These are phyloP conservation scores for Dioszegia aurantiaca DNA, from an alignment of 768 basidiomycete genomes.

Conservation along the genomic window DNA sequence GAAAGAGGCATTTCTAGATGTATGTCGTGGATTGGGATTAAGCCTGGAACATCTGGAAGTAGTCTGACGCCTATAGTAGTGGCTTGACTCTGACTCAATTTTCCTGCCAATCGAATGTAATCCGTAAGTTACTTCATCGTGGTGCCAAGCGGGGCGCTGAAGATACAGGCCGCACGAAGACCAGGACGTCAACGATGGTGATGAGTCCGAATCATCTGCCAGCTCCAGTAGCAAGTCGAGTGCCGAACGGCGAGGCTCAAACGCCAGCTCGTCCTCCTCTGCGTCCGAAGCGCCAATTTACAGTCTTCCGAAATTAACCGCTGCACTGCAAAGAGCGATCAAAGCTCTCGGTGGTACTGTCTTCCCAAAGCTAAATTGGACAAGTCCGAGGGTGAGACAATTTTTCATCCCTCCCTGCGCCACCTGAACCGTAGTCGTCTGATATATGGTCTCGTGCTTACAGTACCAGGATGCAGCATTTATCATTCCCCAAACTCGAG, in stretches of 20 bases:
- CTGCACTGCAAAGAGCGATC: conserved; percentile 65
- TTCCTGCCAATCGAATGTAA: conserved; percentile 42
- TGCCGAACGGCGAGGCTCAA: background rate
- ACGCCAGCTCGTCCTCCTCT: conserved; percentile 18
- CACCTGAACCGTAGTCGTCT: no score
- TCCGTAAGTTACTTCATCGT: background rate
- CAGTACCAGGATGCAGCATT: conserved; percentile 93
- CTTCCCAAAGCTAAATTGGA: conserved; percentile 95
- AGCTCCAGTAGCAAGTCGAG: background rate
- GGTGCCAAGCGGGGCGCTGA: background rate
- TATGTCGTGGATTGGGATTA: background rate
- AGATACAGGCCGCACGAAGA: background rate
- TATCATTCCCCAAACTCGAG: conserved; percentile 70
- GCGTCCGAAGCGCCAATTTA: conserved; percentile 28
- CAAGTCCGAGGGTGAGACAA: conserved; percentile 88
- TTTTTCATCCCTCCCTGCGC: no score
- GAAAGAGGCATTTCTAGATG: conserved; percentile 35
- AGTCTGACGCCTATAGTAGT: conserved; percentile 28
- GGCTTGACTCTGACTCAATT: conserved; percentile 43
- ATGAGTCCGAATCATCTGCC: background rate
- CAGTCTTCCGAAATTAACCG: conserved; percentile 79
- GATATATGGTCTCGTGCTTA: no score
- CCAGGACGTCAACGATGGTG: background rate
- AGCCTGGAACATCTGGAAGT: background rate
- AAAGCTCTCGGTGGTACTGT: conserved; percentile 67